These are phyloP conservation scores for Xanthoconium stramineum DNA, from an alignment of 768 basidiomycete species.

Conservation along the genomic window DNA sequence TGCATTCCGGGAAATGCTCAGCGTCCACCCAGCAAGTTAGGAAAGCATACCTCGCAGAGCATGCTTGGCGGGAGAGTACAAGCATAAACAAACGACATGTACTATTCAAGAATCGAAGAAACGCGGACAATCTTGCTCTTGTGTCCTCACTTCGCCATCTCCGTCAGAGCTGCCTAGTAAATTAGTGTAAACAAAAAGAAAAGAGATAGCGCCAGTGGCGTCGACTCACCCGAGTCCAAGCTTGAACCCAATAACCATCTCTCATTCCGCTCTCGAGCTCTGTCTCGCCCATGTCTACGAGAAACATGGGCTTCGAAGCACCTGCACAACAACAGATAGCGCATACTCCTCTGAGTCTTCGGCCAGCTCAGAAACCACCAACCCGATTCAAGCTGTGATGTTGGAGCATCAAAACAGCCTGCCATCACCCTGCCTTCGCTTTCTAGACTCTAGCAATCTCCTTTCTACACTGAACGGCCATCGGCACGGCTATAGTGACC, in stretches of 20 bases:
- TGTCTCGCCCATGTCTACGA: constrained; percentile 63
- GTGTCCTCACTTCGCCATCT: too few relatives aligned
- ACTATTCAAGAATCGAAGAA: constrained; percentile 69
- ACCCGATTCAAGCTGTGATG: too few relatives aligned
- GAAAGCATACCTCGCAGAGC: constrained; percentile 69
- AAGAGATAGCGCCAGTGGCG: not conserved
- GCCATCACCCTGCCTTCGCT: too few relatives aligned
- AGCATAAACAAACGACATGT: constrained; percentile 71
- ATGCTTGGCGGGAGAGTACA: constrained; percentile 82
- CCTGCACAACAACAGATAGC: constrained; percentile 82
- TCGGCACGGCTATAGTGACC: too few relatives aligned
- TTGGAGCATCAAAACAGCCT: too few relatives aligned
- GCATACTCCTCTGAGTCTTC: too few relatives aligned
- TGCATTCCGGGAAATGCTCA: constrained; percentile 22
- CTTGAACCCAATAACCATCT: constrained; percentile 34
- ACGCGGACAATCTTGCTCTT: constrained; percentile 75
- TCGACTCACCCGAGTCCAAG: constrained; percentile 44
- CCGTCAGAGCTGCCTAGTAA: too few relatives aligned
- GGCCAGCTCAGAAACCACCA: too few relatives aligned
- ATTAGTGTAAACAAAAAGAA: not conserved
- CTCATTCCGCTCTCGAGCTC: constrained; percentile 47
- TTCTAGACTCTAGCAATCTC: too few relatives aligned
- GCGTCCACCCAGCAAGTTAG: not conserved
- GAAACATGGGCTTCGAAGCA: constrained; percentile 63
- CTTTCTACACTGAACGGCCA: too few relatives aligned